These are phyloP conservation scores for Marasmius oreades DNA, from an alignment of 1,284 basidiomycete genomes.

Conservation along the genomic window DNA sequence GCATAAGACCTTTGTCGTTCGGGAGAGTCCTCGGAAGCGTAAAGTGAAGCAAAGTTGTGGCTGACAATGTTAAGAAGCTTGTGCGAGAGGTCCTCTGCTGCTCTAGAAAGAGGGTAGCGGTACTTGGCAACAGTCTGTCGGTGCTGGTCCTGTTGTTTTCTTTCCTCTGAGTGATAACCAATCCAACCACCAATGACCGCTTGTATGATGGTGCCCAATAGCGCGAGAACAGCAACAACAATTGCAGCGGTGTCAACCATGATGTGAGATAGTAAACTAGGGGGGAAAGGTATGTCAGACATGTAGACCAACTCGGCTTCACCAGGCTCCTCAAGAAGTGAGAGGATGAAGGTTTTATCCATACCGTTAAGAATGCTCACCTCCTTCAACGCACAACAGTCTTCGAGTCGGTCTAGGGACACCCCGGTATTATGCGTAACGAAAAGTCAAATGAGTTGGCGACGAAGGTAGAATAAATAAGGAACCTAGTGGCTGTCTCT, in stretches of 20 bases:
- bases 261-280: too few relatives aligned
- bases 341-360: too few relatives aligned
- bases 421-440: too few relatives aligned
- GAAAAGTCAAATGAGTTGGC: too few relatives aligned
- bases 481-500: too few relatives aligned
- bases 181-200: constrained; percentile 3
- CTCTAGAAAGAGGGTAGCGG: constrained; percentile 5
- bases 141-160: neutral
- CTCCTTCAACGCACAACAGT: too few relatives aligned
- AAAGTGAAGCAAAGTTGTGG: neutral
- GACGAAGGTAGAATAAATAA: too few relatives aligned
- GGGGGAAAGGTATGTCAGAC: too few relatives aligned
- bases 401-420: too few relatives aligned
- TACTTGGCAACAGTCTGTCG: constrained; percentile 5
- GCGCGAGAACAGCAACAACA: constrained; percentile 2
- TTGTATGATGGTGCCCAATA: constrained; percentile 4
- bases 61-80: constrained; percentile 6
- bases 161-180: constrained; percentile 4
- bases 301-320: too few relatives aligned
- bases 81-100: constrained; percentile 9
- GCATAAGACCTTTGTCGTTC: constrained; percentile 2
- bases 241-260: constrained; percentile 4
- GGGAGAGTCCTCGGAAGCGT: neutral
- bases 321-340: too few relatives aligned
- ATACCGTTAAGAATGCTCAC: too few relatives aligned